Base-by-base conservation (phyloP, 192 early-diverging fungal genomes). In the Backusella parvicylindrica region DNA sequence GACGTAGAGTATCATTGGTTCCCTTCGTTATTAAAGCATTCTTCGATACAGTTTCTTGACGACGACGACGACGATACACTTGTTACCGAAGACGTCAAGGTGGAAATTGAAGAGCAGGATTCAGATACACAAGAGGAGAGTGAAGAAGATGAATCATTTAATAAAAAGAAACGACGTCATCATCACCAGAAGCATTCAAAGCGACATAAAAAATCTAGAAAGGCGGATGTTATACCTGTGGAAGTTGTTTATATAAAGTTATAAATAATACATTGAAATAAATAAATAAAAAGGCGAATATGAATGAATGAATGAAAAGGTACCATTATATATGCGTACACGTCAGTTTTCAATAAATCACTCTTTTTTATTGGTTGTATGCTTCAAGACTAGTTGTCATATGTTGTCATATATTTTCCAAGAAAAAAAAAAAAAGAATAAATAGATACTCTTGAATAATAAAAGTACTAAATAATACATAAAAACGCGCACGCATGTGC, bases 1-100 rank as follows among this genome's bases (percentile, higher is more conserved):
- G 72, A 73, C 9, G 28, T 73, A n/a, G 56, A 73, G 18, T 63
- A 60, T 30, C 37, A 63, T 12, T 73, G 72, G 72, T 73, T 73
- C 38, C 63, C 72, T 33, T 73, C 72, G 18, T 28, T 73, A 32
- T 43, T 73, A 31, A 40, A 41, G 7, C 28, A 65, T 18, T 65
- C 72, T 0, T 53, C 40, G 8, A 73, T 73, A 23, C 23, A 73
- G 40, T 37, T 64, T 21, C 30, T 73, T 38, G 72, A 73, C 6
- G 72, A 73, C 16, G 31, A 36, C 15, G 35, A 41, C 28, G 56
- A 60, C 0, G 35, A 65, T 8, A 21, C 53, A 28, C 23, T 60
- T 26, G 21, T 28, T 9, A 60, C 2, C 11, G 23, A 12, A 3
- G 23, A 60, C 3, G 23, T 37, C 4, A 35, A 31, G 13, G 53